phyloP scores from a whole-genome alignment of 2,329 filamentous ascomycete species.

The Aspergillus bombycis region DNA sequence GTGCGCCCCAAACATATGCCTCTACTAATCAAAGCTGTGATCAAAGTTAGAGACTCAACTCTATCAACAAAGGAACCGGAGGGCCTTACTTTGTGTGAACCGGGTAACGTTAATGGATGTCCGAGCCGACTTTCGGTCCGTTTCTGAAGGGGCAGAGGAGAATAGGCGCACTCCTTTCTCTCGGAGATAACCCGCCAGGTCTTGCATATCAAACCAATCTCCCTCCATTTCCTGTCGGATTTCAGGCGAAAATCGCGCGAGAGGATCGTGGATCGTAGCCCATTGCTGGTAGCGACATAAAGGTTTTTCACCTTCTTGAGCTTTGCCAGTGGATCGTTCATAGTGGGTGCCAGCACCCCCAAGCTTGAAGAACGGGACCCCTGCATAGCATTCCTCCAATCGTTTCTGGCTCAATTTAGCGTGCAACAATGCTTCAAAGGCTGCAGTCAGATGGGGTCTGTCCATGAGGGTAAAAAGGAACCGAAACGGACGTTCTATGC shows the following conservation, averaged over 20 bases:
- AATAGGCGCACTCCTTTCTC: conserved; percentile 22
- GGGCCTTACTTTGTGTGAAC: conserved; percentile 22
- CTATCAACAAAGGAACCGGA: not conserved
- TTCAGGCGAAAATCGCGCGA: conserved; percentile 16
- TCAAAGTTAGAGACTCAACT: conserved; percentile 10
- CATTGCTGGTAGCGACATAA: conserved; percentile 14
- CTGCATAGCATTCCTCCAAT: conserved; percentile 23
- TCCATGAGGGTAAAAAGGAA: conserved; percentile 27
- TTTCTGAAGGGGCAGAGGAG: conserved; percentile 1
- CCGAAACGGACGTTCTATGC: conserved; percentile 24
- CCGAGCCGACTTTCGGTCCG: not conserved
- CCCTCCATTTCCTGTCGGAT: conserved; percentile 22
- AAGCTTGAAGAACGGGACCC: conserved; percentile 29
- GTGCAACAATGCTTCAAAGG: conserved; percentile 23
- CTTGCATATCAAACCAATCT: conserved; percentile 30
- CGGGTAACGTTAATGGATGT: conserved; percentile 15
- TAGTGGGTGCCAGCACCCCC: conserved; percentile 31
- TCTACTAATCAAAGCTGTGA: conserved; percentile 20
- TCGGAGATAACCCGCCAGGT: conserved; percentile 25
- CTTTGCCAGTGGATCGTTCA: conserved; percentile 9
- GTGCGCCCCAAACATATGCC: conserved; percentile 30
- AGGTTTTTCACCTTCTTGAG: conserved; percentile 4
- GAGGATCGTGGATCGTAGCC: conserved; percentile 17
- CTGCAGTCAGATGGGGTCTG: conserved; percentile 17
- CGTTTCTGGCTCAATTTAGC: conserved; percentile 19